These are phyloP conservation scores for Coemansia umbellata DNA, from an alignment of 192 early-diverging fungal species.

Conservation along the genomic window DNA sequence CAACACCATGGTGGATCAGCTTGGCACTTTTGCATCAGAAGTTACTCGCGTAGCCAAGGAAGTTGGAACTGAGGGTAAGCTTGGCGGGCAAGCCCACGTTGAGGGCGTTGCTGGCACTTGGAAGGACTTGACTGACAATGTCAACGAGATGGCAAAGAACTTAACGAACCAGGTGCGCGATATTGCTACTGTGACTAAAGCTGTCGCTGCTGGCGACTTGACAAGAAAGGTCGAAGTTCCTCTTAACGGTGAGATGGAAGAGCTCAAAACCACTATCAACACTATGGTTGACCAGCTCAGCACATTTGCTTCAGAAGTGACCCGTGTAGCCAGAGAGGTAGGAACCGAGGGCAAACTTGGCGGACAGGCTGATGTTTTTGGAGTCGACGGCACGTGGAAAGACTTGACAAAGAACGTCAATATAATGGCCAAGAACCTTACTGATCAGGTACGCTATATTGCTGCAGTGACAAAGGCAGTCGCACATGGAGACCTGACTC, in stretches of 20 bases:
- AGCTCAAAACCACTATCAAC: slow-evolving; percentile 59
- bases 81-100: slow-evolving; percentile 55
- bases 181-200: slow-evolving; percentile 58
- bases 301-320: slow-evolving; percentile 64
- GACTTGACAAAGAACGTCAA: slow-evolving; percentile 63
- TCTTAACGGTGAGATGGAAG: slow-evolving; percentile 55
- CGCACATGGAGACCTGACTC: slow-evolving; percentile 53
- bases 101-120: slow-evolving; percentile 57
- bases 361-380: slow-evolving; percentile 53
- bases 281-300: slow-evolving; percentile 63
- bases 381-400: slow-evolving; percentile 60
- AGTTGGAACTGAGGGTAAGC: slow-evolving; percentile 57
- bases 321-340: slow-evolving; percentile 64
- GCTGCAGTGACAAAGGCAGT: slow-evolving; percentile 56
- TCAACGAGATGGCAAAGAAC: slow-evolving; percentile 64
- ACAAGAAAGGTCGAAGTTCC: slow-evolving; percentile 54
- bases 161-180: slow-evolving; percentile 60
- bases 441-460: slow-evolving; percentile 58
- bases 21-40: slow-evolving; percentile 57
- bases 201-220: slow-evolving; percentile 56
- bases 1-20: slow-evolving; percentile 64
- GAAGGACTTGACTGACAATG: slow-evolving; percentile 60
- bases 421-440: slow-evolving; percentile 61
- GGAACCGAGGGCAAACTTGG: slow-evolving; percentile 57
- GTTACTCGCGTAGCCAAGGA: slow-evolving; percentile 64